Conservation (phyloP, 768 basidiomycete genomes). For the Rhodocollybia butyracea region DNA sequence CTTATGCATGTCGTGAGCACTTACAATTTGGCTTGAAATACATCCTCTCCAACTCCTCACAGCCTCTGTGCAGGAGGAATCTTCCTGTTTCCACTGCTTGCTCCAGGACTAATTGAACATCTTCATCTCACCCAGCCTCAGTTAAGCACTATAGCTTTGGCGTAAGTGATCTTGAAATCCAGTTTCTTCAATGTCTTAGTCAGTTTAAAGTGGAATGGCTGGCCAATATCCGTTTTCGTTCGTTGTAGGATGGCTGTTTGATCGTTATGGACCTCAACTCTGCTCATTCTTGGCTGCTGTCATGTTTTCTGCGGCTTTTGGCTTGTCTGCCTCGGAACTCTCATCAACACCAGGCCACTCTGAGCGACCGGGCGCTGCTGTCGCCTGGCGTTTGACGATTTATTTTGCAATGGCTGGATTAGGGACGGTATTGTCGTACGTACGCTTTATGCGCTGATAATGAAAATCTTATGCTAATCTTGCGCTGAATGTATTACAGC, state of each 20-base stretch:
- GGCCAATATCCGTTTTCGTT: constrained; percentile 79
- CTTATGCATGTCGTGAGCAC: constrained; percentile 15
- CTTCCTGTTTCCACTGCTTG: constrained; percentile 74
- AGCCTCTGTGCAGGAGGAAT: constrained; percentile 80
- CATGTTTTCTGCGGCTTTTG: constrained; percentile 59
- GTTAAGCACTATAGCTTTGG: constrained; percentile 72
- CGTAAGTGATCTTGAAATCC: constrained; percentile 41
- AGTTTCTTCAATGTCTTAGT: constrained; percentile 4
- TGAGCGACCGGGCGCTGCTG: constrained; percentile 33
- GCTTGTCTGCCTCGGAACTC: constrained; percentile 60
- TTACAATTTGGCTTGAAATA: background rate
- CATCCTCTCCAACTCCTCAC: background rate
- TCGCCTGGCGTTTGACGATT: constrained; percentile 50
- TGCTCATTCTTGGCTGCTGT: constrained; percentile 63
- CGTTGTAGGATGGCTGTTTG: constrained; percentile 65
- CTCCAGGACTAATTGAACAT: constrained; percentile 56
- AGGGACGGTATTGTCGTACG: constrained; percentile 73
- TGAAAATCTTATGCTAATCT: background rate
- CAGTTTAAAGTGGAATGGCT: constrained; percentile 61
- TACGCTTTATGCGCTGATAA: constrained; percentile 9
- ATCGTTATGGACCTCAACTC: constrained; percentile 59
- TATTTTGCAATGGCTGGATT: constrained; percentile 65
- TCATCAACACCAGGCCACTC: constrained; percentile 38
- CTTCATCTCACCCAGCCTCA: constrained; percentile 73
- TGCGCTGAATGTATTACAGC: constrained; percentile 18